phyloP scores from a whole-genome alignment of 1,284 basidiomycete genomes.

The Moniliophthora roreri region DNA sequence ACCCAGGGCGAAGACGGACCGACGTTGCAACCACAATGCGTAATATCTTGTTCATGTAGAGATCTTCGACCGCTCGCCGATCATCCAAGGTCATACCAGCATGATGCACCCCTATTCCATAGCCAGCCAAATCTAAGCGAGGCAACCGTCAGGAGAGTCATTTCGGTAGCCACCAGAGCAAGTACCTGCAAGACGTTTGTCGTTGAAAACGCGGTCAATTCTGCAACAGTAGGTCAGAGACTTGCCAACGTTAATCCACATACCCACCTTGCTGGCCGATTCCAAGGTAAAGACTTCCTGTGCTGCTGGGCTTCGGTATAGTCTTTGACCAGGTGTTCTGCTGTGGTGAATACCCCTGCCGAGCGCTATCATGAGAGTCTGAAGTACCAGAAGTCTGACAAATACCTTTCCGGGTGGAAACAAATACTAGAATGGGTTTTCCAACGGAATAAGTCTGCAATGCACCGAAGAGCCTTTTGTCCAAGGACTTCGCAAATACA shows the following conservation, averaged over 20 bases:
- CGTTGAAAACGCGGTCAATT: slow-evolving; percentile 53
- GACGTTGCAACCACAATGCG: slow-evolving; percentile 73
- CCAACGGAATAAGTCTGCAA: slow-evolving; percentile 70
- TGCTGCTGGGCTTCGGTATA: slow-evolving; percentile 57
- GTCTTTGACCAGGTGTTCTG: slow-evolving; percentile 72
- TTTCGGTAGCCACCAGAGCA: background rate
- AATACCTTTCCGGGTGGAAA: slow-evolving; percentile 79
- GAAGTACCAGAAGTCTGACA: background rate
- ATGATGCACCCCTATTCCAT: slow-evolving; percentile 85
- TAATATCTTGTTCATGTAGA: slow-evolving; percentile 68
- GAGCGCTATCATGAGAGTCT: background rate
- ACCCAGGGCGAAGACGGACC: slow-evolving; percentile 36
- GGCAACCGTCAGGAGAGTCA: background rate
- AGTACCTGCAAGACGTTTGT: slow-evolving; percentile 62
- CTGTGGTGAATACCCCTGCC: slow-evolving; percentile 68
- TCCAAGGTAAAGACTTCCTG: slow-evolving; percentile 64
- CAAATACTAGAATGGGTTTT: slow-evolving; percentile 86
- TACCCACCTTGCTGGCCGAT: slow-evolving; percentile 46
- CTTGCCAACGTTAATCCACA: background rate
- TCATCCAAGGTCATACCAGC: slow-evolving; percentile 80
- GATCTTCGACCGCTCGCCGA: slow-evolving; percentile 65
- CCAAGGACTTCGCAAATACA: slow-evolving; percentile 71
- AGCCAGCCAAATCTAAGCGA: slow-evolving; percentile 50
- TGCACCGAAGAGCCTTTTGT: slow-evolving; percentile 71
- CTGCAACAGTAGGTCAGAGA: slow-evolving; percentile 32